A percentile compares a stretch with the other conserved stretches of the same genome.
Conservation (phyloP, 306 rosid genomes). For the Malus sieversii region DNA sequence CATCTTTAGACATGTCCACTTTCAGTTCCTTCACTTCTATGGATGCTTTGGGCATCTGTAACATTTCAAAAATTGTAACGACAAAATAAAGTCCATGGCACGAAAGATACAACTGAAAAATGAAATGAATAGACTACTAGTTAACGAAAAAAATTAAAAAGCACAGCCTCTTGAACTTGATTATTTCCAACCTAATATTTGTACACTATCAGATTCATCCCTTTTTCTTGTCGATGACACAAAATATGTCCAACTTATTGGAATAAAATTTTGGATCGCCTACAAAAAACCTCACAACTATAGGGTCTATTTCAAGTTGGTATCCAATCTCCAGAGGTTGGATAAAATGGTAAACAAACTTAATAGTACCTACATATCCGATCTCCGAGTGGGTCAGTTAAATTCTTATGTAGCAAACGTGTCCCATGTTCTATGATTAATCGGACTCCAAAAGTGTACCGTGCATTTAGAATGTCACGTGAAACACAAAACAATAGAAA, state of each 20-base stretch:
- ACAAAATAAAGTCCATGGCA: slow-evolving; percentile 2
- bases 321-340: not conserved
- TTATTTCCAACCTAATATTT: not conserved
- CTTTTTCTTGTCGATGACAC: not conserved
- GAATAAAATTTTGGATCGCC: not conserved
- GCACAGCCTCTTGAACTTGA: not conserved
- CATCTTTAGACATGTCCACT: slow-evolving; percentile 76
- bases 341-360: not conserved
- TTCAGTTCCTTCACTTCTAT: slow-evolving; percentile 81
- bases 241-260: not conserved
- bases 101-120: slow-evolving; percentile 7
- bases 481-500: not conserved
- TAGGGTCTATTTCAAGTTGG: not conserved
- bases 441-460: not conserved
- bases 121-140: not conserved
- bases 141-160: not conserved
- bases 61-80: slow-evolving; percentile 23
- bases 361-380: not conserved
- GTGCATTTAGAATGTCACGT: not conserved
- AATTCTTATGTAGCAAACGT: not conserved
- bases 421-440: not conserved
- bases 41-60: slow-evolving; percentile 76
- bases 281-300: not conserved
- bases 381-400: not conserved
- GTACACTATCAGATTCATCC: not conserved